Evolutionary conservation across 2,329 filamentous ascomycete species (phyloP).

Genomic region (Aureobasidium leucospermi): DNA sequence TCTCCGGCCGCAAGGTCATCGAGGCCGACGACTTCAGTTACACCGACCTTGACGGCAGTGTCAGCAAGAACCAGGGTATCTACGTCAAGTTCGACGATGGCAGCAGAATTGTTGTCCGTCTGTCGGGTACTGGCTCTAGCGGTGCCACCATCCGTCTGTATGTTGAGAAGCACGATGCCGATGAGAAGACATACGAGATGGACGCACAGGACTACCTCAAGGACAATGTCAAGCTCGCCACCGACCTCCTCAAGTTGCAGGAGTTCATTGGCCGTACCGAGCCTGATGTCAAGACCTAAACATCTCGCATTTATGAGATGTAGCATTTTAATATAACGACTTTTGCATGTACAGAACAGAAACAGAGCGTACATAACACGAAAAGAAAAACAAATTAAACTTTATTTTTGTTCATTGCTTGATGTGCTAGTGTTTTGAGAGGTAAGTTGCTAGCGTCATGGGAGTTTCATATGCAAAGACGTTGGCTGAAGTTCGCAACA

Average conservation of each 20-base stretch:
- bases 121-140: constrained; percentile 90
- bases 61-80: constrained; percentile 91
- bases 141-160: constrained; percentile 96
- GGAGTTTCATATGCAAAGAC: no score
- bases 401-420: neutral
- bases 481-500: neutral
- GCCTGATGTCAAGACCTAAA: constrained; percentile 91
- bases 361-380: neutral
- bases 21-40: constrained; percentile 97
- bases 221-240: constrained; percentile 79
- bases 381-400: constrained; percentile 7
- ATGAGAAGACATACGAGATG: constrained; percentile 66
- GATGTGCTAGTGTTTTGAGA: neutral
- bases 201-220: constrained; percentile 92
- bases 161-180: constrained; percentile 87
- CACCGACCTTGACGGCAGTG: constrained; percentile 95
- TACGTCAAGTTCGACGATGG: constrained; percentile 92
- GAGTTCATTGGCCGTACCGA: constrained; percentile 87
- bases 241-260: constrained; percentile 82
- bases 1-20: constrained; percentile 74
- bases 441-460: no score
- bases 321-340: constrained; percentile 11
- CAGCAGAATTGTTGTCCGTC: constrained; percentile 86
- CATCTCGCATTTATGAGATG: neutral
- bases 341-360: constrained; percentile 10